Evolutionary conservation across 306 rosid species (phyloP), one percentile per base, ranked within the genome.

Genomic region (Trifolium dubium): DNA sequence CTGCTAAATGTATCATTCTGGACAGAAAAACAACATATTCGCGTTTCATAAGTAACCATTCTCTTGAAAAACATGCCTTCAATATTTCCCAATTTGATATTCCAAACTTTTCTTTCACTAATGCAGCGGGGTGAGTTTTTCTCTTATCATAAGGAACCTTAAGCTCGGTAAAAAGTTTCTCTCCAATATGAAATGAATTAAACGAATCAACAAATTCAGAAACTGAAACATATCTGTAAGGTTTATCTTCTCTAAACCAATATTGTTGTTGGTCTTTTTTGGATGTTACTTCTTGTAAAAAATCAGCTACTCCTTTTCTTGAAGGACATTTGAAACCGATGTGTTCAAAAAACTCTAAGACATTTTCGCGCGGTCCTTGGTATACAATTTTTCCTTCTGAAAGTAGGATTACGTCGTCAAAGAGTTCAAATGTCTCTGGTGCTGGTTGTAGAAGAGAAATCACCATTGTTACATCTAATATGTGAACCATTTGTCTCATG

Each of bases 231-330:
- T 82, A 87, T 70, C 75, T 79, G 59, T 89, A 87, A 64, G 92
- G 84, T 29, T 84, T 74, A 23, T 72, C 67, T 63, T 30, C 85
- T 49, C 46, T 67, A 8, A 55, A 77, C 98, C 96, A 93, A 56
- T 93, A 90, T 31, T 90, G 98, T 74, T 87, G 88, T 58, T 93
- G 98, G 68, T 93, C 98, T 72, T 86, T 90, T 77, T 77, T 80
- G 23, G 98, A 92, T 2, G 92, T 92, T 11, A 92, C 95, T 87
- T 92, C 95, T 72, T 90, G 98, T 56, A 92, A 58, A 65, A 90
- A 92, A 78, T 92, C 98, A n/a, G 95, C 93, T 43, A 83, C 85
- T 50, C 92, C 98, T 85, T 92, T 92, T 74, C 98, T 86, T 13
- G 77, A 80, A 0, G 95, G 98, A 87, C 98, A 92, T 68, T 73